Conservation (phyloP, 306 rosid species). For the Sphenostylis stenocarpa region DNA sequence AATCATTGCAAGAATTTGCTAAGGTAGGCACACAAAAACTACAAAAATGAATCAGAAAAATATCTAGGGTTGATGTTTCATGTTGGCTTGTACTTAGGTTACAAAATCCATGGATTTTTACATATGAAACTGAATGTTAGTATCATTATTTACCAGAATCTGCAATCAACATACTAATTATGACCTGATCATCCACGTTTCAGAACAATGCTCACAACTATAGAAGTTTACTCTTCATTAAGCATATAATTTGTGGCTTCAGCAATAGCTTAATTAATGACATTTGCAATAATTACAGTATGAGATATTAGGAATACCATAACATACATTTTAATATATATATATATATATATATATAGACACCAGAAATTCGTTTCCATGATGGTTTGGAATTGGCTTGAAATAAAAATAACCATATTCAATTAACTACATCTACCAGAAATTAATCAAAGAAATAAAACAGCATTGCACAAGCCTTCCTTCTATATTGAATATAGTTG, state of each 20-base stretch:
- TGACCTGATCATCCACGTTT: not conserved
- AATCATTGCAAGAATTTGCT: not conserved
- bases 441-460: not conserved
- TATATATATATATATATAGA: too few species aligned
- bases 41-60: not conserved
- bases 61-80: not conserved
- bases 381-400: conserved; percentile 11
- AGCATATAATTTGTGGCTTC: too few species aligned
- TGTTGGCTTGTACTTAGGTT: not conserved
- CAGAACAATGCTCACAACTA: not conserved
- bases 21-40: not conserved
- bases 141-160: too few species aligned
- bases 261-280: too few species aligned
- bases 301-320: not conserved
- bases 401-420: not conserved
- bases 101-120: not conserved
- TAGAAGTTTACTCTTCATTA: not conserved
- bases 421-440: not conserved
- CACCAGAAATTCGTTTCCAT: not conserved
- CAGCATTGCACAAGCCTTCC: not conserved
- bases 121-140: not conserved
- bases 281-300: not conserved
- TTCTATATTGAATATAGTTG: not conserved
- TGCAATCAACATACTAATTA: too few species aligned
- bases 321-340: too few species aligned